Conservation (phyloP, 176 grass and related monocot genomes). For the Rhynchospora breviuscula region DNA sequence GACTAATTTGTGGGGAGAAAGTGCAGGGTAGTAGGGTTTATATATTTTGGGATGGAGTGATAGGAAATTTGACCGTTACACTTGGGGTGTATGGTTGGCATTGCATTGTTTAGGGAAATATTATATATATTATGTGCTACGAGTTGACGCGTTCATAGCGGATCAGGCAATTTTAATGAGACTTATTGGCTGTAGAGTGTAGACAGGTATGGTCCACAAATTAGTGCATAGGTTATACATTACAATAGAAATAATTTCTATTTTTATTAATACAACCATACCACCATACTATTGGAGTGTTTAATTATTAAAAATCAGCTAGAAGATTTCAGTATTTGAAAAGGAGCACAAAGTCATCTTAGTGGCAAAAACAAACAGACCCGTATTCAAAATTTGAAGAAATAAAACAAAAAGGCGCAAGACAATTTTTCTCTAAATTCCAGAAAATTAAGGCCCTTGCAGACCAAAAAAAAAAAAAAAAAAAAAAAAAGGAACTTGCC, state of each 20-base stretch:
- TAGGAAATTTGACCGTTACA: constrained; percentile 22
- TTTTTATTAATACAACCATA: not conserved
- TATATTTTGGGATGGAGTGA: constrained; percentile 9
- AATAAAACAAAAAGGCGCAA: not conserved
- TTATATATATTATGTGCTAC: not conserved
- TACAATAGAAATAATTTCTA: not conserved
- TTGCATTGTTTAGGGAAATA: not conserved
- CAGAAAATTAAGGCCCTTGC: not conserved
- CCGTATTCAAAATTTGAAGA: not conserved
- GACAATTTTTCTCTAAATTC: not conserved
- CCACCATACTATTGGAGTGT: not conserved
- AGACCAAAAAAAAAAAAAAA: no score
- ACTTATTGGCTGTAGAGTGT: constrained; percentile 5
- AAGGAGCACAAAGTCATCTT: not conserved
- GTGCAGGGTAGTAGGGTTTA: constrained; percentile 25
- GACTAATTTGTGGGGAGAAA: not conserved
- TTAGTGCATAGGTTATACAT: not conserved
- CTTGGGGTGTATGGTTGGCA: not conserved
- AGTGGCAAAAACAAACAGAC: not conserved
- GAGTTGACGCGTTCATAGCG: constrained; percentile 26
- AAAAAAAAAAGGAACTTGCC: no score
- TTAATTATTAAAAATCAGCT: not conserved
- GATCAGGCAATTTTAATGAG: constrained; percentile 19
- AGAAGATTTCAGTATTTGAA: not conserved
- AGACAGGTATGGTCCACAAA: not conserved